phyloP scores from a whole-genome alignment of 768 basidiomycete species.

The Leccinum aurantiacum region DNA sequence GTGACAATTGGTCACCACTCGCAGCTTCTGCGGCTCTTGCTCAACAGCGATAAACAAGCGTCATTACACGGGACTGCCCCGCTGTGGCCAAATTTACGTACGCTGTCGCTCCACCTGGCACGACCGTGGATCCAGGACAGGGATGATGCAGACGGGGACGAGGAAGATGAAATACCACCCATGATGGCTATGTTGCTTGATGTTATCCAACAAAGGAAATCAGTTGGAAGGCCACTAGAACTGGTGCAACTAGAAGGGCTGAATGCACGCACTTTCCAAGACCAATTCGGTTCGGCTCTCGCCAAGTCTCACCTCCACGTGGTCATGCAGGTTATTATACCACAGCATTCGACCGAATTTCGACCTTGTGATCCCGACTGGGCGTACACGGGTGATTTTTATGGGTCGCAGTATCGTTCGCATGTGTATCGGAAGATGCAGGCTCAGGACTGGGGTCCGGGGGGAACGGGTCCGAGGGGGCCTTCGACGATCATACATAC shows the following conservation, averaged over 20 bases:
- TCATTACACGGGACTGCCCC: conserved; percentile 32
- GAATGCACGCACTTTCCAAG: conserved; percentile 26
- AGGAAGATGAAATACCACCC: conserved; percentile 33
- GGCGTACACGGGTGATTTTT: conserved; percentile 30
- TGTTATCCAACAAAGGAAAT: conserved; percentile 32
- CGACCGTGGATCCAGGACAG: conserved; percentile 32
- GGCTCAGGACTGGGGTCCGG: conserved; percentile 27
- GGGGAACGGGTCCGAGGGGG: conserved; percentile 26
- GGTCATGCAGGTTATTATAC: conserved; percentile 19
- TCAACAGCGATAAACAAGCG: conserved; percentile 36
- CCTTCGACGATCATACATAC: conserved; percentile 28
- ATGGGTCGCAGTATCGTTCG: conserved; percentile 32
- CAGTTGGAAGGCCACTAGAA: conserved; percentile 29
- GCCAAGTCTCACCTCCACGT: conserved; percentile 30
- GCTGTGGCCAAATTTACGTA: conserved; percentile 33
- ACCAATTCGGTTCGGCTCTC: conserved; percentile 24
- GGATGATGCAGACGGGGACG: conserved; percentile 32
- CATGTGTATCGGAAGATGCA: conserved; percentile 33
- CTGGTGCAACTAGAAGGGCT: conserved; percentile 29
- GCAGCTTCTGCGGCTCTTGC: conserved; percentile 32
- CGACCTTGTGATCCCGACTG: conserved; percentile 27
- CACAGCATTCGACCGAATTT: conserved; percentile 17
- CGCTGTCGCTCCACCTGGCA: conserved; percentile 28
- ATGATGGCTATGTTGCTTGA: conserved; percentile 33
- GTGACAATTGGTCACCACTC: conserved; percentile 34